Evolutionary conservation across 2,329 filamentous ascomycete genomes (phyloP), one percentile per base, ranked within the genome.

Genomic region (Colletotrichum higginsianum): DNA sequence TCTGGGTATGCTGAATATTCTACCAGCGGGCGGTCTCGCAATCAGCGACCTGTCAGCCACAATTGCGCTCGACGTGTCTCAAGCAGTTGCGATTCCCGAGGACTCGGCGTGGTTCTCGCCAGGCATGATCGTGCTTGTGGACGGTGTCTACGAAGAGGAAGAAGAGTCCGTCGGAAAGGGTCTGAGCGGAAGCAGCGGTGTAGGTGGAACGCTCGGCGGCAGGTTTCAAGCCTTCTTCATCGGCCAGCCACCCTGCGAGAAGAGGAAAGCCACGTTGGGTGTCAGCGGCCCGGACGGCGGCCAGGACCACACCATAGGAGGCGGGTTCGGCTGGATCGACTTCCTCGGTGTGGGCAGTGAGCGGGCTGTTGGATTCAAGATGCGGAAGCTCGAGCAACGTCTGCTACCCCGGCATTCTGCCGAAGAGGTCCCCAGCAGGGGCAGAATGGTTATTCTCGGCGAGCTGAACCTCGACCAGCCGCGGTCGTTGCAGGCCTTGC

Each of bases 61-160:
- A 63, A 97, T 99, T 76, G 87, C 90, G 2, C 86, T 99, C 1
- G 95, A 98, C 75, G 83, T 98, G 13, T 89, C 91, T 23, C 93
- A 96, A 77, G 94, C 96, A 0, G 90, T 91, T 26, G 90, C 93
- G 16, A 92, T 98, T 66, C 95, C 95, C 0, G 91, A 94, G 72
- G 92, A 96, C 78, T 94, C 94, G 30, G 92, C 94, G 4, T 99
- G 95, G 93, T 98, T 98, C 78, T 91, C 92, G 6, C 95, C 96
- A 0, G 97, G 97, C 3, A 98, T 98, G 95, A 93, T 99, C 58
- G 93, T 98, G 4, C 87, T 99, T 0, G 90, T 98, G 0, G 96
- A 99, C 77, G 96, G 96, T 8, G 91, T 96, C n/a, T 99, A 99
- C 78, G 95, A 98, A 79, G 96, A 98, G 80, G 95, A 98, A 76